phyloP scores from a whole-genome alignment of 2,329 filamentous ascomycete species.

The Pyricularia pennisetigena region DNA sequence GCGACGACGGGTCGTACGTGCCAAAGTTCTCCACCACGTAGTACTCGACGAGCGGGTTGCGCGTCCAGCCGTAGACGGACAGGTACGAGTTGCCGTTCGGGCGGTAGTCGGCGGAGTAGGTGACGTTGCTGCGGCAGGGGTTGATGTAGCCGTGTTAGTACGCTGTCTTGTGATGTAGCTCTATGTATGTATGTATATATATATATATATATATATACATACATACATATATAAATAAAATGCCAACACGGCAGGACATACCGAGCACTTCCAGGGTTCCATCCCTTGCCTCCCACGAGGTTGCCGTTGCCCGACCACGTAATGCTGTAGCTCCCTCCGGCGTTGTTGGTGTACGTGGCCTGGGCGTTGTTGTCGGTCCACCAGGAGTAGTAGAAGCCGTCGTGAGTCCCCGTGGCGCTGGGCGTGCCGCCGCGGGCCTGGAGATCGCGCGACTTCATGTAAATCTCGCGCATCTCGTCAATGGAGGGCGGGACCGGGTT shows the following conservation, averaged over 20 bases:
- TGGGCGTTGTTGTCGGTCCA: constrained; percentile 30
- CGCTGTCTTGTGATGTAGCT: too few species aligned
- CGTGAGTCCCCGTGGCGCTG: constrained; percentile 20
- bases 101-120: constrained; percentile 35
- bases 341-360: constrained; percentile 29
- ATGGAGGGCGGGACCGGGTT: constrained; percentile 1
- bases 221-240: too few species aligned
- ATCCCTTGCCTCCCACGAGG: constrained; percentile 48
- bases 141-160: not conserved
- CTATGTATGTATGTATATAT: too few species aligned
- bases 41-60: constrained; percentile 10
- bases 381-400: constrained; percentile 33
- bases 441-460: not conserved
- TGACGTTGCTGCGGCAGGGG: constrained; percentile 36
- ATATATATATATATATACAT: too few species aligned
- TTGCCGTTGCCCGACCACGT: constrained; percentile 34
- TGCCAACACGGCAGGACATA: too few species aligned
- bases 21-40: constrained; percentile 13
- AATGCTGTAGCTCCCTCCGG: constrained; percentile 24
- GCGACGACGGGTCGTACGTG: constrained; percentile 14
- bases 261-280: constrained; percentile 28
- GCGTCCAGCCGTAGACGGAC: constrained; percentile 12
- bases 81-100: constrained; percentile 33
- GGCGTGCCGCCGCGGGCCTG: constrained; percentile 15
- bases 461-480: not conserved